Evolutionary conservation across 257 asterid genomes (phyloP), one percentile per base, ranked within the genome.

Genomic region (Rehmannia glutinosa): DNA sequence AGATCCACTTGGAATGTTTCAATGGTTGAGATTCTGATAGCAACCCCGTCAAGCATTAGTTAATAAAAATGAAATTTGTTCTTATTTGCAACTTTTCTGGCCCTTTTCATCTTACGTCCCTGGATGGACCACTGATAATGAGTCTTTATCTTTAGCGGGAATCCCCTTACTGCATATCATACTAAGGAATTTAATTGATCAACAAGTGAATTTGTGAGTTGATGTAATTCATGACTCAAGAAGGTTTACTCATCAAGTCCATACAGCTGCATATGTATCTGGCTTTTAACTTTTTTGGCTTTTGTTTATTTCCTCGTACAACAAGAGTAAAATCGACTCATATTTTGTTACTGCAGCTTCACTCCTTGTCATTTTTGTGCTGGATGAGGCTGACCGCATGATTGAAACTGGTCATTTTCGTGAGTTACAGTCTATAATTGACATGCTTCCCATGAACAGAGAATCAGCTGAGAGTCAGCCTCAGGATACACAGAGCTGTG

Each of bases 321-420:
- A 42, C 58, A 57, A 24, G 54, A 70, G 27, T 70, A 54, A 28
- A 30, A 7, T 9, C 57, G 63, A 15, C 50, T 74, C 30, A 3
- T 43, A 33, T 52, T 58, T 51, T 73, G 64, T 38, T 49, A 27
- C 75, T 84, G 87, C 93, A 90, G 99, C 89, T 93, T 74, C 95
- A 93, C 76, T 85, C 84, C 30, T 78, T 93, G 78, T 91, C 99
- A 21, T 93, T 93, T 93, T 93, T 84, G 96, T 90, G 78, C 86
- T 93, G 81, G 99, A 93, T 45, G 99, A 93, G 83, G 99, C 99
- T 58, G 99, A 93, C 67, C 99, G 97, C 78, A 93, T 93, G 99
- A 81, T 93, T 64, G 96, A 93, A 74, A 77, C 82, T 53, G 99
- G 99, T 28, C 99, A 93, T 80, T 93, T 91, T 72, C 96, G 83